Conservation (phyloP, 768 basidiomycete species). For the Xerocomellus dryophilus region DNA sequence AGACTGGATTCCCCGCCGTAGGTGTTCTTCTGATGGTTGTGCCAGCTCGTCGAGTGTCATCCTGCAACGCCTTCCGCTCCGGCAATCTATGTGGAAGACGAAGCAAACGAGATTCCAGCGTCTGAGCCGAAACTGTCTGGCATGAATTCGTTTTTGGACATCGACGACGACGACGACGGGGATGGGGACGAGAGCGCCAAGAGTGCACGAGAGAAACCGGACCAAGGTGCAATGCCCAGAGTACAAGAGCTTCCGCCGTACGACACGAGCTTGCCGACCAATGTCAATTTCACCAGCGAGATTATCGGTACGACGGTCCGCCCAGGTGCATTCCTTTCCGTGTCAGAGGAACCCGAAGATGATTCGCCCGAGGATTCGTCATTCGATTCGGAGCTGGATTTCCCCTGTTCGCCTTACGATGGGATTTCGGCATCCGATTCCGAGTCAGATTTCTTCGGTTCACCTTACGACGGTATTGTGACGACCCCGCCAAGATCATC, state of each 20-base stretch:
- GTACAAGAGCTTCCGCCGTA: conserved; percentile 10
- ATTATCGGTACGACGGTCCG: conserved; percentile 16
- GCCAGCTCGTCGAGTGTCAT: conserved; percentile 15
- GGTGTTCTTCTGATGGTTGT: background rate
- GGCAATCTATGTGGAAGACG: conserved; percentile 21
- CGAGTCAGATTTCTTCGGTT: background rate
- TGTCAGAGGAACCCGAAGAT: conserved; percentile 1
- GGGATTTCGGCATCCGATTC: background rate
- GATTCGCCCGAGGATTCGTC: background rate
- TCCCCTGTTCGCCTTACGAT: background rate
- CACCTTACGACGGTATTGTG: background rate
- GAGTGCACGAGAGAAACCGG: background rate
- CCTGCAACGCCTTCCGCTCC: conserved; percentile 14
- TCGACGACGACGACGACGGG: conserved; percentile 7
- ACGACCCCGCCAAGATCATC: background rate
- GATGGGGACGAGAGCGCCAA: background rate
- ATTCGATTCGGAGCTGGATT: background rate
- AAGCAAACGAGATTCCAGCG: conserved; percentile 4
- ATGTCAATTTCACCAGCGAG: conserved; percentile 9
- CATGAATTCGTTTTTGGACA: conserved; percentile 13
- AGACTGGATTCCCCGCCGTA: rapidly evolving
- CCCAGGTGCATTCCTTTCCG: conserved; percentile 8
- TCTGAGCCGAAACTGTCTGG: conserved; percentile 5
- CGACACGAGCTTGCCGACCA: conserved; percentile 2
- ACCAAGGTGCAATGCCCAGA: background rate